Conservation (phyloP, 495 filamentous ascomycete species). For the Neurospora sp. region DNA sequence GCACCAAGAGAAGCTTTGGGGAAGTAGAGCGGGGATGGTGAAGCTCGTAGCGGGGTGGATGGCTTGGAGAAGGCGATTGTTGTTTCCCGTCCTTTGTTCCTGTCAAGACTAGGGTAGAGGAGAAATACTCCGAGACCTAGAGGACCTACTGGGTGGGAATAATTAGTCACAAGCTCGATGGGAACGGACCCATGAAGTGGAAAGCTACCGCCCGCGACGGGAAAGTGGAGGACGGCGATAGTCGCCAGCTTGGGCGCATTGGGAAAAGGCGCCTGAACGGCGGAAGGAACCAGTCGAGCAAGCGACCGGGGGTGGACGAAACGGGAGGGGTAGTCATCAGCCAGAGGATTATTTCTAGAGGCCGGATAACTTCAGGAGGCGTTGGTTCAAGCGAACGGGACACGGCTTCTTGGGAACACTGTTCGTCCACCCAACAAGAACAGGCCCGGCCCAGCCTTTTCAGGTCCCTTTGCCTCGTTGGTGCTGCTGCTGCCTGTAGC, state of each 20-base stretch:
- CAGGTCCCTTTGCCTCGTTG: background rate
- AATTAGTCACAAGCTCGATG: constrained; percentile 10
- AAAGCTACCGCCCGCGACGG: background rate
- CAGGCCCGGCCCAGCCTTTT: background rate
- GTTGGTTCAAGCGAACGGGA: constrained; percentile 17
- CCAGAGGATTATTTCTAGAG: constrained; percentile 2
- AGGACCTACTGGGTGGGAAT: background rate
- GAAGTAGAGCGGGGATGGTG: background rate
- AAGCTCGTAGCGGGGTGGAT: background rate
- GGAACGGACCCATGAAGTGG: constrained; percentile 3
- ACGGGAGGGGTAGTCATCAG: constrained; percentile 7
- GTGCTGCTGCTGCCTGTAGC: background rate
- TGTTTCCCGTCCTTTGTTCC: background rate
- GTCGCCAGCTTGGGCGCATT: constrained; percentile 15
- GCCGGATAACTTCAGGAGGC: constrained; percentile 5
- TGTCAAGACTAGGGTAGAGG: background rate
- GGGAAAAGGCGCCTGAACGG: constrained; percentile 18
- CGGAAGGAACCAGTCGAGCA: constrained; percentile 3
- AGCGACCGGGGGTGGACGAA: constrained; percentile 4
- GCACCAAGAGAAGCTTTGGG: background rate
- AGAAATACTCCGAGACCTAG: background rate
- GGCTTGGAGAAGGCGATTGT: background rate
- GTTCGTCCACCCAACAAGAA: background rate
- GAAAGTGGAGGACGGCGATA: constrained; percentile 19
- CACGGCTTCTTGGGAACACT: background rate